These are phyloP conservation scores for Magnusiomyces suaveolens DNA, from an alignment of 1,139 yeast genomes.

Conservation along the genomic window DNA sequence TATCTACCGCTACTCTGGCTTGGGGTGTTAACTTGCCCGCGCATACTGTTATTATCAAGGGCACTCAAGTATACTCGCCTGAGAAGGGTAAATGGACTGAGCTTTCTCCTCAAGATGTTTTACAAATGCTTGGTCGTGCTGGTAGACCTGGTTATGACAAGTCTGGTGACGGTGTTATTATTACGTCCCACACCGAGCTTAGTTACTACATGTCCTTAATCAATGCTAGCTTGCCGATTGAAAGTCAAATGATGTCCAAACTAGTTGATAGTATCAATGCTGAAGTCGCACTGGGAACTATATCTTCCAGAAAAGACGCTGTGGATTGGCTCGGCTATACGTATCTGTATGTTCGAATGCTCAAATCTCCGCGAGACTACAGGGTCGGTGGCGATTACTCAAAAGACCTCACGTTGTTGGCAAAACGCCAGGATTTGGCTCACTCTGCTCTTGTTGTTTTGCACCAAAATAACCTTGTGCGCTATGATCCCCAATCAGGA, in stretches of 20 bases:
- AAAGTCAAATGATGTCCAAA: conserved; percentile 68
- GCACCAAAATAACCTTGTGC: conserved; percentile 45
- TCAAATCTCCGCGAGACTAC: conserved; percentile 60
- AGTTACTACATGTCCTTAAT: conserved; percentile 82
- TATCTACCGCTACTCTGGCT: conserved; percentile 91
- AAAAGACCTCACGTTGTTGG: conserved; percentile 40
- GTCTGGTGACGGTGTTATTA: conserved; percentile 88
- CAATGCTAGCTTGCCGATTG: conserved; percentile 87
- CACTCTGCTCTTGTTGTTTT: conserved; percentile 67
- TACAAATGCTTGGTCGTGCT: conserved; percentile 94
- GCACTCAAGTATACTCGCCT: conserved; percentile 90
- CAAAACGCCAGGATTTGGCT: conserved; percentile 55
- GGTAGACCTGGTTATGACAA: conserved; percentile 93
- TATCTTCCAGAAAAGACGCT: conserved; percentile 55
- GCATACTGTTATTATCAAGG: conserved; percentile 89
- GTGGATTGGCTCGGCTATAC: conserved; percentile 72
- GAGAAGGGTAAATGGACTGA: conserved; percentile 83
- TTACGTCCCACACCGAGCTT: conserved; percentile 76
- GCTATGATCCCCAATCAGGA: conserved; percentile 48
- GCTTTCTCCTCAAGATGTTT: conserved; percentile 82
- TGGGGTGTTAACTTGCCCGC: conserved; percentile 99
- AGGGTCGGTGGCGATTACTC: conserved; percentile 62
- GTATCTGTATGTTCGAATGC: conserved; percentile 74
- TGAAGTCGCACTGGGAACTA: conserved; percentile 68
- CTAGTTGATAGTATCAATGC: conserved; percentile 76